Base-by-base conservation (phyloP, 148 eudicot genomes). In the Spergularia marina region DNA sequence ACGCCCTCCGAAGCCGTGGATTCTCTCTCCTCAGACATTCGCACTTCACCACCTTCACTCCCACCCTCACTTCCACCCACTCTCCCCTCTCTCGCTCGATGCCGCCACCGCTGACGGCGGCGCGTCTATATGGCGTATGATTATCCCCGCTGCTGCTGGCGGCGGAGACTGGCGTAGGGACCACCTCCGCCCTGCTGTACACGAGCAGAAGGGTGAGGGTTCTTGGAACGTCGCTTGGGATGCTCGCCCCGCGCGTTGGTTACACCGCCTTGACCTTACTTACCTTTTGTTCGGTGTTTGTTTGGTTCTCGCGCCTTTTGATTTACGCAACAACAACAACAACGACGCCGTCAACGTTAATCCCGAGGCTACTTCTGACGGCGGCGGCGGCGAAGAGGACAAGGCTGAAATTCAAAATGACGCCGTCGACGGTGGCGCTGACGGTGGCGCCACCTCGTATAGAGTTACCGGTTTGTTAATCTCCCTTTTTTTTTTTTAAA, bases 221-320 rank as follows among this genome's bases (percentile, higher is more conserved):
- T 89, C 97, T 8, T 91, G 97, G 97, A 91, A 91, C 51, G 97
- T 88, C 12, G 86, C 90, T 12, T 91, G 90, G 82, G 97, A 91
- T 57, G 85, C 85, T 12, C 58, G 97, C 44, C 97, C 94, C 10
- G 97, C 97, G 16, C 80, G 94, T 47, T 91, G 97, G 97, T 66
- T 88, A 2, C 87, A 88, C 54, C 82, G 87, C 3, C 73, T 90
- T 1, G 88, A 91, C 40, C 76, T 89, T 2, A 83, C 90, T 14
- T 87, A 86, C 74, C 85, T 91, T 17, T 62, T 89, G 8, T 85
- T 89, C 75, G 88, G 94, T 3, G 86, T 91, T 67, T 89, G 88
- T 57, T 74, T 86, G 49, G 80, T 85, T 55, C 78, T 87, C 23
- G 79, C 82, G 30, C 83, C 89, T 13, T 47, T 83, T 51, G 78